A percentile compares a stretch with the other conserved stretches of the same genome.
phyloP scores from a whole-genome alignment of 139 green algal species.

The Trebouxia sp. region DNA sequence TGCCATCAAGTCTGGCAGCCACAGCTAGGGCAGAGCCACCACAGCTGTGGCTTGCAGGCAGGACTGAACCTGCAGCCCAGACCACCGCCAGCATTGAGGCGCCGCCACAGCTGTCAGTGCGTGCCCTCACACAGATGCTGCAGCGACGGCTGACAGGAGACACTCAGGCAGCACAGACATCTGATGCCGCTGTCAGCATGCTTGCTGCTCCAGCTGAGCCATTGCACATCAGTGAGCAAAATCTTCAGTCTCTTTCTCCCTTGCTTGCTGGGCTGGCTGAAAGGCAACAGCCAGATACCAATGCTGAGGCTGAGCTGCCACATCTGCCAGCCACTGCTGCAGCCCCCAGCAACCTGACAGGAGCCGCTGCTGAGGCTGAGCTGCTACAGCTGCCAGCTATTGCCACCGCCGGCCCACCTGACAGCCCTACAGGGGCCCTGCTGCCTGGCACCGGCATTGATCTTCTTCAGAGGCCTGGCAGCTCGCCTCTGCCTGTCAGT shows the following conservation, averaged over 20 bases:
- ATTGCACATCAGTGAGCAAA: too few species aligned
- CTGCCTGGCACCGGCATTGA: conserved; percentile 3
- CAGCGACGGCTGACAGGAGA: too few species aligned
- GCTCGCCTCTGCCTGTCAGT: conserved; percentile 2
- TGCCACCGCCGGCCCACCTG: background rate
- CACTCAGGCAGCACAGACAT: too few species aligned
- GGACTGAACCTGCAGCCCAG: background rate
- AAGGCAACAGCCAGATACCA: background rate
- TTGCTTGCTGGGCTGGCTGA: background rate
- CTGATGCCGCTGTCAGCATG: too few species aligned
- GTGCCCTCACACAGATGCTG: background rate
- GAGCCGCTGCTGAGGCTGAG: too few species aligned
- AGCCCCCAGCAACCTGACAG: too few species aligned
- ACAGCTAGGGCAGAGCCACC: background rate
- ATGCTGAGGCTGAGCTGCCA: too few species aligned
- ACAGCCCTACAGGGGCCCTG: background rate
- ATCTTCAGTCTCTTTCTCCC: background rate
- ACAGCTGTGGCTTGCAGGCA: background rate
- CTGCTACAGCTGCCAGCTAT: background rate
- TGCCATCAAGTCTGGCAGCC: background rate
- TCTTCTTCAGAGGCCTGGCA: conserved; percentile 12
- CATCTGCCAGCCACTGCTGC: background rate
- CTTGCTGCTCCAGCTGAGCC: too few species aligned
- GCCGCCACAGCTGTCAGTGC: background rate
- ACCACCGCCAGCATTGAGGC: background rate